Evolutionary conservation across 1,284 basidiomycete genomes (phyloP), one percentile per base, ranked within the genome.

Genomic region (Melanopsichium pennsylvanicum): DNA sequence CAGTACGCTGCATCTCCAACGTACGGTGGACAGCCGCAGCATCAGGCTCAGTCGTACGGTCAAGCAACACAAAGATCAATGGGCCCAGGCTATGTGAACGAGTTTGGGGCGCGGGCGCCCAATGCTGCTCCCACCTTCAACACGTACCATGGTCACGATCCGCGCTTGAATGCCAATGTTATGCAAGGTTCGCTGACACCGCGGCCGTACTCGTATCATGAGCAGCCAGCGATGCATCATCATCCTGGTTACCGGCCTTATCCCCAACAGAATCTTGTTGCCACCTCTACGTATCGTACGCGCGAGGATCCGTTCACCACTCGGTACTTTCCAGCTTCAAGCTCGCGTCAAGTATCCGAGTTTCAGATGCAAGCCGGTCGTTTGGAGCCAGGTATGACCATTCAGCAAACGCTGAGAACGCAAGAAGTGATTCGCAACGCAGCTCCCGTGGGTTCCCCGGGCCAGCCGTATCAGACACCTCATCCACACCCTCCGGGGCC

Each of bases 331-430:
- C 76, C 76, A 2, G 69, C 70, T 16, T 75, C 75, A 29, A 78
- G 75, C 48, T 68, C 72, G 5, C 59, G 75, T 7, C 72, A 75
- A 36, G 76, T 78, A 3, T 67, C 75, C 16, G 71, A 77, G 33
- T 76, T 78, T 31, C 76, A 78, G 56, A 50, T 66, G 45, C 51
- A 59, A 37, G 48, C 59, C 11, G 55, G 66, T 6, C 61, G 54
- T 8, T 44, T 75, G 35, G 67, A 70, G 45, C 76, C 76, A 0
- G 76, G 76, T 21, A 79, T 76, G 75, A 78, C 75, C 12, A 72
- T 78, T 15, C 76, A 77, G 42, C 68, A 77, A 48, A 57, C 71
- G 26, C 37, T 79, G 40, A 42, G 64, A 36, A 47, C 59, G 11
- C 76, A 77, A 35, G 71, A 77, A 40, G 47, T 41, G 21, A 42